These are phyloP conservation scores for Daldinia decipiens DNA, from an alignment of 495 filamentous ascomycete genomes.

Conservation along the genomic window DNA sequence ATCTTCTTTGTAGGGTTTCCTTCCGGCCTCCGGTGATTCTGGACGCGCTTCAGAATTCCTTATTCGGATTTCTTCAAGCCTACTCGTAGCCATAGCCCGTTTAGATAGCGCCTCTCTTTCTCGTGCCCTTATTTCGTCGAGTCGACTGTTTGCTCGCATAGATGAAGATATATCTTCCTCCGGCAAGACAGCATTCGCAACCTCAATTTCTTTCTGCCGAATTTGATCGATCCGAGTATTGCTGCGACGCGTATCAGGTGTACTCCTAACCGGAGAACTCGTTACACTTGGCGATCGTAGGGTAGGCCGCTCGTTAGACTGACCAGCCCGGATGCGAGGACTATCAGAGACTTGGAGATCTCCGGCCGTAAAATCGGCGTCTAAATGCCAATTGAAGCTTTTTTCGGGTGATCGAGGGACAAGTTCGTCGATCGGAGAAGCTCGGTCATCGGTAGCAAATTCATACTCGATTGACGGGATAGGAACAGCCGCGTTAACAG, in stretches of 20 bases:
- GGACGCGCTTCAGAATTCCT: constrained; percentile 57
- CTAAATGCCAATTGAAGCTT: constrained; percentile 65
- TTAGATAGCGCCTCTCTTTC: constrained; percentile 69
- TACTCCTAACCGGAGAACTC: constrained; percentile 19
- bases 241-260: constrained; percentile 23
- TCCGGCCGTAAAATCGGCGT: constrained; percentile 71
- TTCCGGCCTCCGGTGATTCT: constrained; percentile 42
- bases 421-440: constrained; percentile 51
- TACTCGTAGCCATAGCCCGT: constrained; percentile 66
- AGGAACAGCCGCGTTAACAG: constrained; percentile 48
- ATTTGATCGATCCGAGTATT: constrained; percentile 58
- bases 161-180: constrained; percentile 31
- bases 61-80: constrained; percentile 68
- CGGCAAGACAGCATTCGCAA: constrained; percentile 40
- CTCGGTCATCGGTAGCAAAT: constrained; percentile 48
- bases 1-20: constrained; percentile 17
- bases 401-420: constrained; percentile 57
- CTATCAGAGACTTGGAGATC: constrained; percentile 70
- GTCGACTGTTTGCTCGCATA: constrained; percentile 49
- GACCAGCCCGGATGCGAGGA: constrained; percentile 57
- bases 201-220: constrained; percentile 52
- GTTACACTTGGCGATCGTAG: constrained; percentile 19
- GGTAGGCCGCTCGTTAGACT: constrained; percentile 24
- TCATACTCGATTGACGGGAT: constrained; percentile 61
- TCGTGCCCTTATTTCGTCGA: constrained; percentile 66